These are phyloP conservation scores for Coemansia guatemalensis DNA, from an alignment of 192 early-diverging fungal genomes.

Conservation along the genomic window DNA sequence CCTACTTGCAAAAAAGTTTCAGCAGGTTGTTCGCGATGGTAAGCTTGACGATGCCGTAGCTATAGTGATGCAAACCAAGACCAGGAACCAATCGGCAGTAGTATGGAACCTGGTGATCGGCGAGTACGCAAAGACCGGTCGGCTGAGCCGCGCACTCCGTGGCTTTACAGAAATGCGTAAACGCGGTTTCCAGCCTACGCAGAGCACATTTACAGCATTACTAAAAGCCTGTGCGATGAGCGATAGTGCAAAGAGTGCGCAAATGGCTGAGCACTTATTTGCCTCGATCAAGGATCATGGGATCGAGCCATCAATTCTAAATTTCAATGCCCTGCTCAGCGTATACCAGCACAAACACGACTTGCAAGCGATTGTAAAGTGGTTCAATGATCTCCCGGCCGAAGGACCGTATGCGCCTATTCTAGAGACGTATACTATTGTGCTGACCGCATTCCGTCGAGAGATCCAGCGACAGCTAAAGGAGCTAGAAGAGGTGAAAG, in stretches of 20 bases:
- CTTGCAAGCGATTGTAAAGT: slow-evolving; percentile 11
- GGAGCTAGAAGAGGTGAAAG: slow-evolving; percentile 6
- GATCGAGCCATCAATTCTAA: slow-evolving; percentile 30
- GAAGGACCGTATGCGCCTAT: slow-evolving; percentile 32
- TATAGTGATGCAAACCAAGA: slow-evolving; percentile 47
- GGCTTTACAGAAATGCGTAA: slow-evolving; percentile 48
- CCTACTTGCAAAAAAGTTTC: slow-evolving; percentile 47
- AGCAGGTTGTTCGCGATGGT: slow-evolving; percentile 22
- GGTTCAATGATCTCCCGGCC: slow-evolving; percentile 27
- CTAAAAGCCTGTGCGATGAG: slow-evolving; percentile 39
- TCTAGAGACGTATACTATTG: slow-evolving; percentile 43
- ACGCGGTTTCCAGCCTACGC: slow-evolving; percentile 41
- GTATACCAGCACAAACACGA: slow-evolving; percentile 48
- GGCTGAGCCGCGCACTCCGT: slow-evolving; percentile 36
- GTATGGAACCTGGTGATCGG: slow-evolving; percentile 54
- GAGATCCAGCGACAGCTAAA: slow-evolving; percentile 21
- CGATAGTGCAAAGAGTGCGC: slow-evolving; percentile 27
- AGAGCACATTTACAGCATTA: slow-evolving; percentile 43
- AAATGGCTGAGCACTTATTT: slow-evolving; percentile 32
- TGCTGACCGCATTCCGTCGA: slow-evolving; percentile 36
- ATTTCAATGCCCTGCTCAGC: slow-evolving; percentile 30
- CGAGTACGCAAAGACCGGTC: slow-evolving; percentile 42
- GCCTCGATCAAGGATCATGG: slow-evolving; percentile 14
- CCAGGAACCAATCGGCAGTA: slow-evolving; percentile 29
- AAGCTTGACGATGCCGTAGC: slow-evolving; percentile 53